Base-by-base conservation (phyloP, 257 asterid species). In the Solanum appendiculatum region DNA sequence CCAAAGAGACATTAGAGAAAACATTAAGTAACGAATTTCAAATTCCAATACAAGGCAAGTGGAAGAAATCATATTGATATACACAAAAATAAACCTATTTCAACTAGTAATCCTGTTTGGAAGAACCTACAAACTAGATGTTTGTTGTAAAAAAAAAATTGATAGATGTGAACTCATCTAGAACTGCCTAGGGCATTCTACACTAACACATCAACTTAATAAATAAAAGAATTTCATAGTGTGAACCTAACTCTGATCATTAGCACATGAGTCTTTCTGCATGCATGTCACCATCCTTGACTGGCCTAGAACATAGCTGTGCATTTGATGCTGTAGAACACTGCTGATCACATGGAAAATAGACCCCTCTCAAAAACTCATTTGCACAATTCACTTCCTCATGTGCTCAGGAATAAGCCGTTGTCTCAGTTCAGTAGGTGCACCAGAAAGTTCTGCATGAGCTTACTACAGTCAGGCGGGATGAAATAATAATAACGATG, bases 361-460 rank as follows among this genome's bases (percentile, higher is more conserved):
- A 14, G 78, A 34, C 58, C 87, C 56, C 84, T 72, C 82, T 51
- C 87, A 48, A 25, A 27, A 66, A 40, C 31, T 44, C 64, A 12
- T 48, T 51, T 16, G 40, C 6, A 15, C 37, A 15, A 86, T 72
- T 29, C 39, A 72, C 39, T 72, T 72, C 33, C 87, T 86, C 29
- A 5, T n/a, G 40, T 72, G 74, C 58, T 86, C 87, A 21, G 87
- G 84, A 72, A 86, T 51, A 23, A 86, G 87, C 48, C 84, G 42
- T 20, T 23, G 81, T 72, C 82, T 58, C 87, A 86, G 84, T 72
- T 86, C 87, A 58, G 56, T 58, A 34, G 33, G 72, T 31, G 84
- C 87, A 72, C 87, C 84, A 69, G 84, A 75, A 46, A 86, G 87
- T 58, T 86, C 87, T 86, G 87, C 60, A n/a, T 33, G 40, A 29